Evolutionary conservation across 2,329 filamentous ascomycete genomes (phyloP), one percentile per base, ranked within the genome.

Genomic region (Xylaria sp.): DNA sequence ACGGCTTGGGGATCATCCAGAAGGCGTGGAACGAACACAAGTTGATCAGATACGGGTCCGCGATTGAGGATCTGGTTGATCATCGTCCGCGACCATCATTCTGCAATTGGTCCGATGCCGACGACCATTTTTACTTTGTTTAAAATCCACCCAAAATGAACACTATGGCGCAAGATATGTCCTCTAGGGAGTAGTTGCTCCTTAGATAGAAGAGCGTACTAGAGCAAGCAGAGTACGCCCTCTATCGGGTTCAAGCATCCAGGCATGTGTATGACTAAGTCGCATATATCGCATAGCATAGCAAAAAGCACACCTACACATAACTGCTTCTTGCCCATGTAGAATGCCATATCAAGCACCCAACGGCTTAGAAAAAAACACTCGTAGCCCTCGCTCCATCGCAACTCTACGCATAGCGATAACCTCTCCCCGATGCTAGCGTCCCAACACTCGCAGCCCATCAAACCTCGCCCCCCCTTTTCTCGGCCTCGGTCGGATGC

Each of bases 11-110:
- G 10, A 58, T 65, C 44, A 58, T 58, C 23, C 63, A 65, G 12
- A 59, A 23, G 34, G 55, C 55, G 2, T 65, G 63, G 63, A 34
- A 46, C 41, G 63, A 65, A 59, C n/a, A 28, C n/a, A 52, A 59
- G 55, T 44, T 65, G 18, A 23, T 65, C 10, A 65, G 25, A 59
- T 65, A 25, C 9, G 64, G 51, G 7, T 56, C 51, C 12, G 57
- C 56, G 37, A 55, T 63, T 58, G 58, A 65, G 18, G 63, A 65
- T 6, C 46, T 65, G 25, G 39, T 63, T 37, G 23, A 25, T 4
- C 51, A 20, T 56, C 60, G 60, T 34, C 50, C 18, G 9, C 50
- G 39, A 5, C 60, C 60, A 4, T 48, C 23, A 9, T 63, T 63
- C n/a, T 25, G 48, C 8, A 63, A 63, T 23, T 37, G 34, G 34